phyloP scores from a whole-genome alignment of 2,329 filamentous ascomycete species.

The Dryadomyces quercus-mongolicae region DNA sequence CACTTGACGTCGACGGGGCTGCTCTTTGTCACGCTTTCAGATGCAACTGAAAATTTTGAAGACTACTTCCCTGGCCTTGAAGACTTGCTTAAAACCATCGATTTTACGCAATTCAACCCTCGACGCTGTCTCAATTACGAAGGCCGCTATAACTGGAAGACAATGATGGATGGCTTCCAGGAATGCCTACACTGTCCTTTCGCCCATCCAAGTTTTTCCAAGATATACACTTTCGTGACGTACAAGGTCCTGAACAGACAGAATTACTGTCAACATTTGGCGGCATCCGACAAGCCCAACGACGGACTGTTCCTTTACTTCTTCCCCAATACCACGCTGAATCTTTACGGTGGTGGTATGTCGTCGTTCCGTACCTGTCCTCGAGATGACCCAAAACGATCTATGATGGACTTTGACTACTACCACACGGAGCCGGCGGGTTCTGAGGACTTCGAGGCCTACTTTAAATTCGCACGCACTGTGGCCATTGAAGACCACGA shows the following conservation, averaged over 20 bases:
- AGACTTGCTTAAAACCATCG: not conserved
- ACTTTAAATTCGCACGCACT: constrained; percentile 3
- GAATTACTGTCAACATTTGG: constrained; percentile 6
- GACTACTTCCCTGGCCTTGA: constrained; percentile 3
- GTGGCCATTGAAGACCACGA: constrained; percentile 7
- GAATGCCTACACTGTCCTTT: constrained; percentile 6
- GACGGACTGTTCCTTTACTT: constrained; percentile 6
- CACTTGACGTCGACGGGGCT: constrained; percentile 4
- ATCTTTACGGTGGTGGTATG: constrained; percentile 6
- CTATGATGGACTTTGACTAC: constrained; percentile 4
- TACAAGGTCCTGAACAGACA: constrained; percentile 3
- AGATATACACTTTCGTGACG: constrained; percentile 2
- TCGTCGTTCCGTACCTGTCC: constrained; percentile 3
- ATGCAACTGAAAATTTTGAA: not conserved
- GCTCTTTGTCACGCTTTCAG: constrained; percentile 3
- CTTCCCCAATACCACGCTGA: constrained; percentile 6
- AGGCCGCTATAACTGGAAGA: constrained; percentile 7
- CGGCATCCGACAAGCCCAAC: not conserved
- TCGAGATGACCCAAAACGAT: not conserved
- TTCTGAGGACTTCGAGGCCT: not conserved
- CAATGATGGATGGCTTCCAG: constrained; percentile 5
- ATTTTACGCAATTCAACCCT: not conserved
- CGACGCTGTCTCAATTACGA: constrained; percentile 1
- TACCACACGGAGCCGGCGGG: not conserved
- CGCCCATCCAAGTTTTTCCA: constrained; percentile 3